These are phyloP conservation scores for Glycine tomentella DNA, from an alignment of 306 rosid species.

Conservation along the genomic window DNA sequence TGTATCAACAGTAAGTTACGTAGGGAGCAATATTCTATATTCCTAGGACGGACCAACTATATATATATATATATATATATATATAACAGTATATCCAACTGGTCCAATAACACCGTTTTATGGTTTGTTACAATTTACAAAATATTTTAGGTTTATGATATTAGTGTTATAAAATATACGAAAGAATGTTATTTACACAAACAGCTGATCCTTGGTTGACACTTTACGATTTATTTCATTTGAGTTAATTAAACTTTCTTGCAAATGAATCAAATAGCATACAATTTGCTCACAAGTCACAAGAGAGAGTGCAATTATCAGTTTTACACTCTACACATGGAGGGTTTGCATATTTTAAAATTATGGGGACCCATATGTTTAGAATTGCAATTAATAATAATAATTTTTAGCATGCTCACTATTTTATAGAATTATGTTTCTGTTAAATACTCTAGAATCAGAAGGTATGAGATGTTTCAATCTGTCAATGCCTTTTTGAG, in stretches of 20 bases:
- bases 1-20: conserved; percentile 9
- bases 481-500: neutral
- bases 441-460: neutral
- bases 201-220: neutral
- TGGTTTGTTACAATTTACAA: neutral
- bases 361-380: neutral
- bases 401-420: neutral
- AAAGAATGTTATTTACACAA: neutral
- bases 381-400: neutral
- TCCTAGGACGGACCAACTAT: neutral
- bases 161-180: neutral
- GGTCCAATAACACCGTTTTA: neutral
- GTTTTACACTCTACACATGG: neutral
- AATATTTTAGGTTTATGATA: neutral
- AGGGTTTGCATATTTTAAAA: conserved; percentile 21
- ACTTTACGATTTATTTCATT: neutral
- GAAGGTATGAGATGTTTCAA: neutral
- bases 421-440: neutral
- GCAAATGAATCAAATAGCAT: neutral
- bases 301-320: neutral
- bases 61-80: neutral
- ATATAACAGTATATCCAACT: neutral
- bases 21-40: conserved; percentile 17
- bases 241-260: neutral
- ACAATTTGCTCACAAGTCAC: neutral